Evolutionary conservation across 176 grass and related monocot species (phyloP).

Genomic region (Musa schizocarpa): DNA sequence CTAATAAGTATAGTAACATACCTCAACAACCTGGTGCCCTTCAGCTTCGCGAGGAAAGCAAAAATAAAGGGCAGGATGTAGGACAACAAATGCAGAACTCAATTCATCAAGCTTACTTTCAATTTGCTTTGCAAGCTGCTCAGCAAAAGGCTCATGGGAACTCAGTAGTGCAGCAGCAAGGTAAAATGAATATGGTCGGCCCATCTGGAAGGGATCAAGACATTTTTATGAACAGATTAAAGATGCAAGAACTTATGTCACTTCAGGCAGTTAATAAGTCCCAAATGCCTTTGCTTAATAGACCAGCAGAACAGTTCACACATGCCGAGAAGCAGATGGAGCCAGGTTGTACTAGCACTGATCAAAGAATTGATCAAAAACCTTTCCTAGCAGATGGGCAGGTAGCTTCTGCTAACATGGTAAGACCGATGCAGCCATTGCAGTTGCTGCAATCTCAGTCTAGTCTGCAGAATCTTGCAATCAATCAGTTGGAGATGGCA

Average conservation of each 20-base stretch:
- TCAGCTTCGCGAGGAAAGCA: slow-evolving; percentile 29
- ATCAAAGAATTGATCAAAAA: slow-evolving; percentile 65
- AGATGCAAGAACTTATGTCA: slow-evolving; percentile 77
- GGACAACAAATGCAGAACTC: slow-evolving; percentile 34
- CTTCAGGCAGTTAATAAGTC: slow-evolving; percentile 34
- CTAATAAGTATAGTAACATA: slow-evolving; percentile 28
- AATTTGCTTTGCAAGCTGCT: slow-evolving; percentile 53
- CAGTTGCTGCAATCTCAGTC: slow-evolving; percentile 35
- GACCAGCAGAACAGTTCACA: slow-evolving; percentile 36
- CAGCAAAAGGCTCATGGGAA: slow-evolving; percentile 66
- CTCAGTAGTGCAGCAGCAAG: slow-evolving; percentile 58
- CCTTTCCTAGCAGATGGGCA: slow-evolving; percentile 45
- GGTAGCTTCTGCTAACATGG: slow-evolving; percentile 31
- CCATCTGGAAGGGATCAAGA: slow-evolving; percentile 53
- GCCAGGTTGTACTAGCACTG: slow-evolving; percentile 26
- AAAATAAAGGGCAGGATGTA: slow-evolving; percentile 20
- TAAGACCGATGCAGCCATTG: slow-evolving; percentile 38
- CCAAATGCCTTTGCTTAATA: slow-evolving; percentile 36
- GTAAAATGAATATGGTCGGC: slow-evolving; percentile 39
- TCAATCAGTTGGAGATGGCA: slow-evolving; percentile 38
- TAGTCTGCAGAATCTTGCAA: slow-evolving; percentile 22
- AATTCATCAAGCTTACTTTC: slow-evolving; percentile 68
- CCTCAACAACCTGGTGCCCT: slow-evolving; percentile 18
- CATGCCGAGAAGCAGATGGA: slow-evolving; percentile 48
- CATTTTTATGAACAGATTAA: slow-evolving; percentile 37